phyloP scores from a whole-genome alignment of 805 yeast species.

The Hanseniaspora meyeri region DNA sequence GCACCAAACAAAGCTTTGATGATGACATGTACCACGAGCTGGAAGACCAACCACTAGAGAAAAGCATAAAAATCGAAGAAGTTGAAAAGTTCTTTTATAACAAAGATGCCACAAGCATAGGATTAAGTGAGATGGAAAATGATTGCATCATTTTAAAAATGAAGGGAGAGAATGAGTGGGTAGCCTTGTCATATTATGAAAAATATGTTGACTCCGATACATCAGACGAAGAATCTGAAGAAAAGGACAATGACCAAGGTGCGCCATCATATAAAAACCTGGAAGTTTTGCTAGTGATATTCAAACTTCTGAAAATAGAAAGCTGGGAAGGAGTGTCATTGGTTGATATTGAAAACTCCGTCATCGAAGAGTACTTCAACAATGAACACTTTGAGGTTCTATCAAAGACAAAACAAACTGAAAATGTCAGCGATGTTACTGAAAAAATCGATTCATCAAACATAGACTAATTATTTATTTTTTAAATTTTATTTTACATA shows the following conservation, averaged over 20 bases:
- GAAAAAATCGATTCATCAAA: not conserved
- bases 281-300: not conserved
- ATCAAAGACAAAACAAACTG: not conserved
- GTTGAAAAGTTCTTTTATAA: conserved; percentile 9
- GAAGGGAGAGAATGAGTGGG: not conserved
- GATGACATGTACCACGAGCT: conserved; percentile 65
- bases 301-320: conserved; percentile 6
- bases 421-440: not conserved
- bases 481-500: no score
- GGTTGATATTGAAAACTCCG: not conserved
- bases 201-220: not conserved
- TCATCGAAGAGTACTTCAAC: not conserved
- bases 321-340: not conserved
- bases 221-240: not conserved
- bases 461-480: not conserved
- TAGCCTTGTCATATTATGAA: not conserved
- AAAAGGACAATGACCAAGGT: not conserved
- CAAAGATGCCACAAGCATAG: not conserved
- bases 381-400: not conserved
- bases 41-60: conserved; percentile 30
- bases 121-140: conserved; percentile 2
- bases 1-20: conserved; percentile 45
- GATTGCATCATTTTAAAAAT: conserved; percentile 2
- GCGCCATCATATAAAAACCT: not conserved
- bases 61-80: not conserved